Percentiles rank a stretch among this genome's conserved stretches.
Conservation (phyloP, 148 eudicot genomes). For the Fallopia convolvulus region DNA sequence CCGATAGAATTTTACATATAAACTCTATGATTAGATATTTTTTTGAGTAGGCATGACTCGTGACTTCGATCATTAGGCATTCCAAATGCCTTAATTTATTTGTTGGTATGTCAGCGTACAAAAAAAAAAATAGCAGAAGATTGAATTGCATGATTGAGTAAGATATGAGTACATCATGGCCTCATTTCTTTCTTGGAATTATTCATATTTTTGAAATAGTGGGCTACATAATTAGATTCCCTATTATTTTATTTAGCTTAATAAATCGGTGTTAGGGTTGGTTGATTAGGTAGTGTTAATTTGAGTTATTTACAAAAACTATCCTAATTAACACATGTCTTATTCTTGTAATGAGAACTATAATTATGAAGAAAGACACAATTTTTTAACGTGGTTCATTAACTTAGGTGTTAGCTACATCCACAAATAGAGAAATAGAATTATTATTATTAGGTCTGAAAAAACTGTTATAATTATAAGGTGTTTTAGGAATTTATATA, state of each 20-base stretch:
- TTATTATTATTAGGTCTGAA: no score
- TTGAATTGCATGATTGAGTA: neutral
- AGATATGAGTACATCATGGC: conserved; percentile 3
- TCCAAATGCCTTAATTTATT: neutral
- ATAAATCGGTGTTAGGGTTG: neutral
- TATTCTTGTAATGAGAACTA: no score
- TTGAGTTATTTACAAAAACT: no score
- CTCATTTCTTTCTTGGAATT: neutral
- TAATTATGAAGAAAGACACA: no score
- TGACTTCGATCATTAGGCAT: neutral
- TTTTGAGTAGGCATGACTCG: neutral
- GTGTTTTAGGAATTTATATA: no score
- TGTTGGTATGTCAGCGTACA: neutral
- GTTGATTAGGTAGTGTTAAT: no score
- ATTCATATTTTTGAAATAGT: neutral
- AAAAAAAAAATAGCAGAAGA: neutral
- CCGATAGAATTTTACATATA: no score
- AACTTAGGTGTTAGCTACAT: no score
- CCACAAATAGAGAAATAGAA: no score
- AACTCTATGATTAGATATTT: no score
- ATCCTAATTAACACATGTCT: neutral
- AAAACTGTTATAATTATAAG: no score
- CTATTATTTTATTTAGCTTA: neutral
- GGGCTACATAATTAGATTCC: neutral
- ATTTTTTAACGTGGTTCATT: no score